Base-by-base conservation (phyloP, 192 early-diverging fungal species). In the Coemansia sp. region DNA sequence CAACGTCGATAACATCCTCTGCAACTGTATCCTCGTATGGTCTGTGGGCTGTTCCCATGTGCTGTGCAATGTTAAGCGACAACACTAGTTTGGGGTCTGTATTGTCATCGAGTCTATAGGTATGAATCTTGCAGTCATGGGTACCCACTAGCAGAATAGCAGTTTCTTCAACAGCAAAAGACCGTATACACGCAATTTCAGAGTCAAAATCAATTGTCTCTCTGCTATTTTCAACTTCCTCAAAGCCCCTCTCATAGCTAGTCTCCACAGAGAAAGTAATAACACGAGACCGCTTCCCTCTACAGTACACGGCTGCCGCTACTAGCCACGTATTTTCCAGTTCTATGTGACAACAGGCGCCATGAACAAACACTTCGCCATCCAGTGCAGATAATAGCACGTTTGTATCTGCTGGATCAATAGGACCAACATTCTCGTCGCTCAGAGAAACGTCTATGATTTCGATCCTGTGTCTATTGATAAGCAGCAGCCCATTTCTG, bases 151-250 rank as follows among this genome's bases (percentile, higher is more conserved):
- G 57, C 13, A 78, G 32, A 41, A 69, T 0, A 1, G 42, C 16
- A 7, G 41, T 19, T 5, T 41, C 26, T n/a, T 57, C 64, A 41
- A 67, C n/a, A 6, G 59, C 43, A 62, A 78, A 66, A 4, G 60
- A n/a, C 15, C 70, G 70, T 41, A 78, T n/a, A 36, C 76, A 72
- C 0, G 76, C 68, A 22, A 72, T 52, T 8, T 72, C 70, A 46
- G 60, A 19, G 1, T 64, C 62, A 10, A 78, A 55, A 9, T 48
- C 26, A 22, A 58, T 58, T 5, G 37, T 21, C n/a, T n/a, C n/a
- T n/a, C n/a, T n/a, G n/a, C n/a, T n/a, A n/a, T 58, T 36, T 15
- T 40, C 39, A 16, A 12, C 39, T 39, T 7, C 16, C 2, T 58
- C 56, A 15, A 58, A 41, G 37, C 56, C 56, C 26, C 16, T 58